Base-by-base conservation (phyloP, 352 stramenopile genomes). In the Pythium grandisporangium region DNA sequence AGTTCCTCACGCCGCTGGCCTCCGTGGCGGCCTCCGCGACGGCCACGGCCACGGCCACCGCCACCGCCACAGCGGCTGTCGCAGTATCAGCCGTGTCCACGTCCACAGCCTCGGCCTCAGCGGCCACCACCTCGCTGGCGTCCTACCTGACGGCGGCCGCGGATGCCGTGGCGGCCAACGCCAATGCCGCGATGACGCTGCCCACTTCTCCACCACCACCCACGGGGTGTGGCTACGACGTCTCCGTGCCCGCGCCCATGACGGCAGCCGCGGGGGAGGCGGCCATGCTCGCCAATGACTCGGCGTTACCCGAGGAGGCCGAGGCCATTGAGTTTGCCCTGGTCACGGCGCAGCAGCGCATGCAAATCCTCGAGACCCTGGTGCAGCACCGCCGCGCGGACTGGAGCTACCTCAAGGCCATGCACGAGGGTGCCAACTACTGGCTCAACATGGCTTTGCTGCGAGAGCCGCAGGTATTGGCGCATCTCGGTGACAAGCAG, bases 371-470 rank as follows among this genome's bases (percentile, higher is more conserved):
- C 25, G 78, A 87, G 39, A 67, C 87, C 17, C 63, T 92, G 11
- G 70, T 88, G 32, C 66, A 84, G 62, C 56, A 70, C 22, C 69
- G 78, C 12, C 74, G 76, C 19, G 69, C 66, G 11, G 78, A 92
- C 61, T 87, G 72, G 67, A 84, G 53, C 33, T 92, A 92, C 55
- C 45, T 92, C 25, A 86, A 86, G 48, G 58, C 65, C 16, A 86
- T 92, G 70, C 78, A 92, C 42, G 58, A 76, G 47, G 75, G 75
- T 14, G 78, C 67, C 14, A 82, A 80, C 54, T 84, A 84, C 45
- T 92, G 77, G 78, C 61, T 92, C 25, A 92, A 88, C 56, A 49
- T 92, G 4, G 73, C 78, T 10, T 44, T 87, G 35, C 43, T 92
- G 12, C 53, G 68, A 3, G 78, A 92, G 49, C 64, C 71, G 21